Percentiles rank a stretch among this genome's conserved stretches.
phyloP scores from a whole-genome alignment of 1,284 basidiomycete genomes.

The Tilletia walkeri region DNA sequence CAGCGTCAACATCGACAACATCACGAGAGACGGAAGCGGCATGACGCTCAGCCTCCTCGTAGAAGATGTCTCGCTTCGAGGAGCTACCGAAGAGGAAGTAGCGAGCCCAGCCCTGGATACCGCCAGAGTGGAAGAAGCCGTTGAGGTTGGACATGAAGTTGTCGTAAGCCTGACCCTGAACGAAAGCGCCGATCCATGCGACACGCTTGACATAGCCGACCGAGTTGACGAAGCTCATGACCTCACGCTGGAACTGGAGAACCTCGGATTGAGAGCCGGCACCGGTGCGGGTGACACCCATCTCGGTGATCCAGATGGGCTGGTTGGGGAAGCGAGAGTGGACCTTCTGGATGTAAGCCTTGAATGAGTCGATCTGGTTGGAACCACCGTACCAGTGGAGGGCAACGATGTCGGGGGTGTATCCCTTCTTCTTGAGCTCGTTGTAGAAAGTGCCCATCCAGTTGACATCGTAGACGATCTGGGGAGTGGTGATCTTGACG shows the following conservation, averaged over 20 bases:
- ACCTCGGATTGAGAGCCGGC: constrained; percentile 33
- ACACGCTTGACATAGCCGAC: constrained; percentile 42
- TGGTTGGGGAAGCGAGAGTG: constrained; percentile 24
- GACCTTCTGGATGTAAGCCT: constrained; percentile 36
- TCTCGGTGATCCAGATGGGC: constrained; percentile 53
- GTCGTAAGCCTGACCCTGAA: constrained; percentile 42
- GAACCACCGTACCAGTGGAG: constrained; percentile 53
- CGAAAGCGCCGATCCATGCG: constrained; percentile 49
- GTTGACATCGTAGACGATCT: constrained; percentile 50
- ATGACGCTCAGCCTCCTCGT: not conserved
- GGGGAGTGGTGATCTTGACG: constrained; percentile 43
- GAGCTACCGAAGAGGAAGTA: constrained; percentile 10
- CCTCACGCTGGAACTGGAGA: constrained; percentile 34
- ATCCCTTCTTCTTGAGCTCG: constrained; percentile 37
- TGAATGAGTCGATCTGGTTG: constrained; percentile 41
- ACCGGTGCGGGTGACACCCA: constrained; percentile 40
- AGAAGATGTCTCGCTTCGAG: constrained; percentile 6
- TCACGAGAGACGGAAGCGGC: constrained; percentile 6
- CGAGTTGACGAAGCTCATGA: constrained; percentile 36
- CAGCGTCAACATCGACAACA: not conserved
- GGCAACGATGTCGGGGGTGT: constrained; percentile 45
- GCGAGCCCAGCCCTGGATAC: constrained; percentile 15
- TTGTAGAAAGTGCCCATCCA: constrained; percentile 46
- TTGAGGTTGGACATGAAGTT: constrained; percentile 38
- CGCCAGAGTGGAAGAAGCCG: constrained; percentile 37